Base-by-base conservation (phyloP, 495 filamentous ascomycete genomes). In the Saxispiralis lemnorum region DNA sequence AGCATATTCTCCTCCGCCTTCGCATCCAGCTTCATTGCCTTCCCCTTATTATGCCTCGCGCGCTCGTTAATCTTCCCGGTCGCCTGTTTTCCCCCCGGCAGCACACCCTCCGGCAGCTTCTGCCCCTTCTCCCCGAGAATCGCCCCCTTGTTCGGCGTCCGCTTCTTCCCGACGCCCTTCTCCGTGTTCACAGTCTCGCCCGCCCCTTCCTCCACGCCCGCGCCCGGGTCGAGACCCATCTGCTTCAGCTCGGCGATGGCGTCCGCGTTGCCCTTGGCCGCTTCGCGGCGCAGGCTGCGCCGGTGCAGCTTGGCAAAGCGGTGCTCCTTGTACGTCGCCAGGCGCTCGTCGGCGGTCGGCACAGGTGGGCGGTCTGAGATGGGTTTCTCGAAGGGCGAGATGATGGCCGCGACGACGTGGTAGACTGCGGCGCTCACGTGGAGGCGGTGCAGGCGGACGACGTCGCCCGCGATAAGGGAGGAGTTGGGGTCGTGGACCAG, bases 401-500 rank as follows among this genome's bases (percentile, higher is more conserved):
- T 66, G 52, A 92, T 87, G 41, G 69, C 59, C 57, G 80, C 77
- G 18, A 89, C 77, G 24, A 88, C 79, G 59, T 87, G 81, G 20
- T 70, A 75, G 48, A 87, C 82, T 41, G 60, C 56, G 42, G 76
- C 75, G 47, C 70, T 71, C 45, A 69, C 68, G 13, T 76, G 72
- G 56, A 89, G 81, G 58, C 76, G 72, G 31, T 53, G 50, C 13
- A 53, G 34, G 14, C 32, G 9, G n/a, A 92, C 75, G 12, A 88
- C 72, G 59, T 92, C 83, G 54, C 83, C 83, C 38, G 69, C 64
- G 43, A 77, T 72, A 39, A 84, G 65, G 12, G 80, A 84, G 64
- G 78, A 72, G 55, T 58, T 61, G 6, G 83, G 83, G 64, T 92
- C 83, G 57, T 81, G 72, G 13, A 87, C 82, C 30, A 86, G 68